Percentiles rank a stretch among this genome's conserved stretches.
Evolutionary conservation across 2,329 filamentous ascomycete species (phyloP).

Genomic region (Colletotrichum magnum): DNA sequence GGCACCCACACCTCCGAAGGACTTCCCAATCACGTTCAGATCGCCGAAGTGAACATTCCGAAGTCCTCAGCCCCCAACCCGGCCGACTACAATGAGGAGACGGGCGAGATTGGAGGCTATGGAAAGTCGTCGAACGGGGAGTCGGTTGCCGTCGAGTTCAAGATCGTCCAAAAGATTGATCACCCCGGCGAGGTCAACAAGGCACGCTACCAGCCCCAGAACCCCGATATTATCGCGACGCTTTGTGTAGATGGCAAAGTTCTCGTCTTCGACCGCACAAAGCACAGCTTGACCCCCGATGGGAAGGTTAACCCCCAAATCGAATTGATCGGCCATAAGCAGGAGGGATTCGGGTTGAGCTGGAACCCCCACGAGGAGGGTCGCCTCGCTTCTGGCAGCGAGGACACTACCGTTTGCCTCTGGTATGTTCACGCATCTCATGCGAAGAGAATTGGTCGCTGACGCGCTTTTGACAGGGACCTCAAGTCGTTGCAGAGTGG

Average conservation of each 20-base stretch:
- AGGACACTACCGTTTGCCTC: slow-evolving; percentile 91
- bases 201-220: slow-evolving; percentile 96
- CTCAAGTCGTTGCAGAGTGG: slow-evolving; percentile 80
- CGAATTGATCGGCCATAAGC: slow-evolving; percentile 85
- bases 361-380: slow-evolving; percentile 92
- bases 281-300: slow-evolving; percentile 85
- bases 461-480: slow-evolving; percentile 70
- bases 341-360: slow-evolving; percentile 91
- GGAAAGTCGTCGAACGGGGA: slow-evolving; percentile 75
- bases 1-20: slow-evolving; percentile 94
- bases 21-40: slow-evolving; percentile 91
- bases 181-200: slow-evolving; percentile 99
- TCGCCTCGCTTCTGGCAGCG: slow-evolving; percentile 88
- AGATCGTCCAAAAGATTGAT: slow-evolving; percentile 94
- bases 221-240: slow-evolving; percentile 95
- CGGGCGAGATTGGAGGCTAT: slow-evolving; percentile 94
- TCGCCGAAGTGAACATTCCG: slow-evolving; percentile 93
- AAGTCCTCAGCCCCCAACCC: slow-evolving; percentile 81
- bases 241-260: slow-evolving; percentile 90
- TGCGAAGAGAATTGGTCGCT: neutral
- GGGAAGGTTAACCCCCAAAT: slow-evolving; percentile 85
- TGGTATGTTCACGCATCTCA: slow-evolving; percentile 72
- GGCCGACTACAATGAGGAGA: slow-evolving; percentile 90
- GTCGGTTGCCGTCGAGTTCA: slow-evolving; percentile 84
- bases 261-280: slow-evolving; percentile 95